Evolutionary conservation across 306 rosid genomes (phyloP).

Genomic region (Sphenostylis stenocarpa): DNA sequence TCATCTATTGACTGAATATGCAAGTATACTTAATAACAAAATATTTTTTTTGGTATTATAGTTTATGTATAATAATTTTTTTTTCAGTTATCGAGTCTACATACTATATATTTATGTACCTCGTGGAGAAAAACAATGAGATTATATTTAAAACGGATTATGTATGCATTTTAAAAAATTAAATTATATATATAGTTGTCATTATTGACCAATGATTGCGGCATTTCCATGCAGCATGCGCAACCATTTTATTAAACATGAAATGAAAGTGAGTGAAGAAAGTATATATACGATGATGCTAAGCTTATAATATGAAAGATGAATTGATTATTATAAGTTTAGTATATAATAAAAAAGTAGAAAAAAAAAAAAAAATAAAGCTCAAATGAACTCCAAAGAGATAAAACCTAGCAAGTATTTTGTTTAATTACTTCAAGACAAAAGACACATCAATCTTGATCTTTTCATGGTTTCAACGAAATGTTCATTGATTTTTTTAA

Average conservation of each 20-base stretch:
- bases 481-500: background rate
- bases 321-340: background rate
- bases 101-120: background rate
- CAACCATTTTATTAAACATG: background rate
- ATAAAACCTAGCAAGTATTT: background rate
- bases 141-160: background rate
- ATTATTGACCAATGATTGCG: background rate
- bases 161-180: background rate
- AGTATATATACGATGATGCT: background rate
- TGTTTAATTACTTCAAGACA: slow-evolving; percentile 20
- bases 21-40: too few species aligned
- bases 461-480: background rate
- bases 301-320: background rate
- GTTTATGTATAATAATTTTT: too few species aligned
- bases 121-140: background rate
- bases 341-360: background rate
- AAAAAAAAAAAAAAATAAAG: background rate
- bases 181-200: background rate
- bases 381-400: background rate
- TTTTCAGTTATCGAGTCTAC: too few species aligned
- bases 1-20: slow-evolving; percentile 41
- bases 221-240: background rate
- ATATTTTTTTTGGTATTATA: too few species aligned
- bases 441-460: slow-evolving; percentile 6
- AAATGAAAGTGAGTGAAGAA: background rate